A percentile compares a stretch with the other conserved stretches of the same genome.
These are phyloP conservation scores for Pneumocystis canis DNA, from an alignment of 1,139 yeast species.

Conservation along the genomic window DNA sequence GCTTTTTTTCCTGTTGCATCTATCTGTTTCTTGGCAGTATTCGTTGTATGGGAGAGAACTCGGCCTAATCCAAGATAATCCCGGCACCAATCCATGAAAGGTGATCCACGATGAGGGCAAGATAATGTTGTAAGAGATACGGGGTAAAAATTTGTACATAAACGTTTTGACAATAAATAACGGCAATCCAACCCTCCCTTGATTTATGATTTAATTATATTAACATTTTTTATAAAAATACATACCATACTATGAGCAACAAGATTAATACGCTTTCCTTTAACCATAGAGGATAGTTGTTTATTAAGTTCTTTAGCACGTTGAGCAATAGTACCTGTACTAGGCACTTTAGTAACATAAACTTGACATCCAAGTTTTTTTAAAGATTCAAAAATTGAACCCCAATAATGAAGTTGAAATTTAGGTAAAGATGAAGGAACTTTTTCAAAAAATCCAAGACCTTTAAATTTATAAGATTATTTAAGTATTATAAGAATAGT, in stretches of 20 bases:
- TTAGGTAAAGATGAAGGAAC: constrained; percentile 9
- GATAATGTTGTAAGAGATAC: constrained; percentile 68
- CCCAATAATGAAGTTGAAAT: constrained; percentile 37
- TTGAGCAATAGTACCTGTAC: constrained; percentile 49
- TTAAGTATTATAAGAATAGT: neutral
- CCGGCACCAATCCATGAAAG: constrained; percentile 52
- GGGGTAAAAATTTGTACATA: constrained; percentile 37
- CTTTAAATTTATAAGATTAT: neutral
- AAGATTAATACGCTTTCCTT: constrained; percentile 37
- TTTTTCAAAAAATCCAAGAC: constrained; percentile 11
- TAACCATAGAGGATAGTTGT: constrained; percentile 18
- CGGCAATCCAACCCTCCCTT: constrained; percentile 73
- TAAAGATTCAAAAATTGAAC: constrained; percentile 46
- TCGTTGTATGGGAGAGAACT: constrained; percentile 6
- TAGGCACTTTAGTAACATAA: constrained; percentile 56
- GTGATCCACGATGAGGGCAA: constrained; percentile 81
- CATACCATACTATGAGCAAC: constrained; percentile 71
- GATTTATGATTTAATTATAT: neutral
- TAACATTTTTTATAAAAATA: neutral
- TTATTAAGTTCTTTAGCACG: constrained; percentile 10
- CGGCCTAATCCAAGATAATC: constrained; percentile 13
- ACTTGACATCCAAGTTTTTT: constrained; percentile 45
- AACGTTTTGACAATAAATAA: constrained; percentile 47
- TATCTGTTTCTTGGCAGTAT: constrained; percentile 7
- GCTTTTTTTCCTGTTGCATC: constrained; percentile 6